Evolutionary conservation across 75 land plant genomes (phyloP).

Genomic region (Larix kaempferi): DNA sequence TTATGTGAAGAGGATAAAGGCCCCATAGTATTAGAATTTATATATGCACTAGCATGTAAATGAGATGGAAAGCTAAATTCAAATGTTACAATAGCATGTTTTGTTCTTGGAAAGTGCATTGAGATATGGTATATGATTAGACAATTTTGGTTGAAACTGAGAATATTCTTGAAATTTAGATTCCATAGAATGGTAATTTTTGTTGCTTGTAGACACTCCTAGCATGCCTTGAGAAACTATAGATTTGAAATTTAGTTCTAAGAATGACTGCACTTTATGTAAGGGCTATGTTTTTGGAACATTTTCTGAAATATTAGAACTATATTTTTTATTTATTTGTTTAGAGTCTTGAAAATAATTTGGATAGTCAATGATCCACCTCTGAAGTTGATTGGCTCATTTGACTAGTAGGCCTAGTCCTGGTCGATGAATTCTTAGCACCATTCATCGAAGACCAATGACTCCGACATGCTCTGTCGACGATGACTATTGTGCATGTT

Average conservation of each 20-base stretch:
- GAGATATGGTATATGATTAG: conserved; percentile 3
- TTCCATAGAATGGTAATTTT: conserved; percentile 1
- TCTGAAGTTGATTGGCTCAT: no score
- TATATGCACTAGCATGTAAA: not conserved
- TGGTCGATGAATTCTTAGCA: no score
- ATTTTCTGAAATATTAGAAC: conserved; percentile 10
- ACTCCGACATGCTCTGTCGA: no score
- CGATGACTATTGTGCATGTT: no score
- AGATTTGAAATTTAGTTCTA: conserved; percentile 5
- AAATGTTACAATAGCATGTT: not conserved
- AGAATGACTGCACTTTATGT: not conserved
- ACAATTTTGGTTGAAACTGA: conserved; percentile 9
- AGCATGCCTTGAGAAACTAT: conserved; percentile 1
- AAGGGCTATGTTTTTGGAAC: not conserved
- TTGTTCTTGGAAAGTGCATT: not conserved
- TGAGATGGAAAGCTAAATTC: conserved; percentile 5
- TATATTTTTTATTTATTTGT: conserved; percentile 4
- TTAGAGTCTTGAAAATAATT: conserved; percentile 14
- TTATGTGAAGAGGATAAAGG: not conserved
- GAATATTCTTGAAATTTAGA: conserved; percentile 6
- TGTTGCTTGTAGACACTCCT: not conserved
- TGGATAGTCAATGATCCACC: no score
- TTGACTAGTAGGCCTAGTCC: no score
- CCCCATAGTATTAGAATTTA: not conserved
- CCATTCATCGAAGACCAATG: no score